These are phyloP conservation scores for Phaeoacremonium minimum DNA, from an alignment of 2,329 filamentous ascomycete species.

Conservation along the genomic window DNA sequence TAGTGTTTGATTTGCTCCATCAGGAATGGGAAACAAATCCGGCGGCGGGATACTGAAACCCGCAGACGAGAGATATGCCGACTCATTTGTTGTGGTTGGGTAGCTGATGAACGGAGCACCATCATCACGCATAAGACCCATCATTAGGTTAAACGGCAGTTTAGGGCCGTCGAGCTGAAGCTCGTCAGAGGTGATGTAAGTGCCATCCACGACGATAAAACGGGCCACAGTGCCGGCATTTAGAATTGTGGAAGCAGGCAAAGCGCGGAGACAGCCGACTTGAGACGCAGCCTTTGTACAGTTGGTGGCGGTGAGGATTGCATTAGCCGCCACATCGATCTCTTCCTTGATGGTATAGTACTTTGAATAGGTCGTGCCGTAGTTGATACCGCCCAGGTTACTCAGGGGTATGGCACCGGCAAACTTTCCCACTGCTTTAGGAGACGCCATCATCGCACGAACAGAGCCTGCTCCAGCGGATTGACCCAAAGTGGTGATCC, in stretches of 20 bases:
- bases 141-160: conserved; percentile 49
- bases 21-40: conserved; percentile 44
- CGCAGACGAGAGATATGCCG: conserved; percentile 24
- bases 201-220: conserved; percentile 55
- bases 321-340: conserved; percentile 40
- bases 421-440: conserved; percentile 41
- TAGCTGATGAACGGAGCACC: conserved; percentile 49
- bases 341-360: conserved; percentile 54
- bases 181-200: conserved; percentile 42
- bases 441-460: conserved; percentile 42
- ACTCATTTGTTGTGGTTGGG: conserved; percentile 27
- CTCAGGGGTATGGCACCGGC: conserved; percentile 38
- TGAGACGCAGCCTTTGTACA: conserved; percentile 45
- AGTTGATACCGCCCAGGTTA: conserved; percentile 39
- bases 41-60: conserved; percentile 25
- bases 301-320: conserved; percentile 45
- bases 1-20: conserved; percentile 42
- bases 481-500: conserved; percentile 52
- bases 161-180: conserved; percentile 39
- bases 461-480: conserved; percentile 50
- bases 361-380: conserved; percentile 52
- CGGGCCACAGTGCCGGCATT: conserved; percentile 35
- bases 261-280: conserved; percentile 46
- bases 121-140: conserved; percentile 50
- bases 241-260: conserved; percentile 36